Evolutionary conservation across 306 rosid species (phyloP).

Genomic region (Cucumis cinereus): DNA sequence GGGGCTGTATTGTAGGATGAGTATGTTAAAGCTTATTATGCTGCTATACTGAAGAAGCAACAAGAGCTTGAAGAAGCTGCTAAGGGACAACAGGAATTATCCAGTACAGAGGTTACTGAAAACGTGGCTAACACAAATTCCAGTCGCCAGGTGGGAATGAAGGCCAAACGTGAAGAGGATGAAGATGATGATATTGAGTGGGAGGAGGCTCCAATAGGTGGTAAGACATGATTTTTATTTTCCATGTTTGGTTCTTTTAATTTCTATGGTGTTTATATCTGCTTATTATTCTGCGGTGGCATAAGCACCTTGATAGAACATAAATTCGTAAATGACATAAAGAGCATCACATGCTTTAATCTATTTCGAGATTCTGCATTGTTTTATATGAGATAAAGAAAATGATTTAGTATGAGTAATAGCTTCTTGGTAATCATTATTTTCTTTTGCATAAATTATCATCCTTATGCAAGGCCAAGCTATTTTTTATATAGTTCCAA

Average conservation of each 20-base stretch:
- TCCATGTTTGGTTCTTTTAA: not conserved
- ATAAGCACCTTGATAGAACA: not conserved
- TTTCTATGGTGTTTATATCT: not conserved
- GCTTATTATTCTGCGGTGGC: not conserved
- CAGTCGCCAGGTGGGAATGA: constrained; percentile 51
- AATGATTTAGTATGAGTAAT: not conserved
- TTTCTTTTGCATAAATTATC: not conserved
- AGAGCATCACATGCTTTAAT: not conserved
- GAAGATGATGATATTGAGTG: constrained; percentile 57
- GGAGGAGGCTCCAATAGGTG: constrained; percentile 68
- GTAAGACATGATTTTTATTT: constrained; percentile 17
- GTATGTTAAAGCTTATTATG: constrained; percentile 76
- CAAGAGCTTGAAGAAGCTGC: constrained; percentile 57
- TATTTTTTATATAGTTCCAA: not conserved
- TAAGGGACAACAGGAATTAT: constrained; percentile 16
- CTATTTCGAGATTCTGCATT: not conserved
- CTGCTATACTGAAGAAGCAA: constrained; percentile 65
- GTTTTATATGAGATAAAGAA: not conserved
- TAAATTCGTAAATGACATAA: not conserved
- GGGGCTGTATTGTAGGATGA: constrained; percentile 48
- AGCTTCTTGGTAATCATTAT: not conserved
- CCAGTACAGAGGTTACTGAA: constrained; percentile 14
- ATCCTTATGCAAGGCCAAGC: not conserved
- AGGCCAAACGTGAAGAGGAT: constrained; percentile 50
- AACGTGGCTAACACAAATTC: constrained; percentile 29